Evolutionary conservation across 768 basidiomycete genomes (phyloP), one percentile per base, ranked within the genome.

Genomic region (Phylloporus scabripes): DNA sequence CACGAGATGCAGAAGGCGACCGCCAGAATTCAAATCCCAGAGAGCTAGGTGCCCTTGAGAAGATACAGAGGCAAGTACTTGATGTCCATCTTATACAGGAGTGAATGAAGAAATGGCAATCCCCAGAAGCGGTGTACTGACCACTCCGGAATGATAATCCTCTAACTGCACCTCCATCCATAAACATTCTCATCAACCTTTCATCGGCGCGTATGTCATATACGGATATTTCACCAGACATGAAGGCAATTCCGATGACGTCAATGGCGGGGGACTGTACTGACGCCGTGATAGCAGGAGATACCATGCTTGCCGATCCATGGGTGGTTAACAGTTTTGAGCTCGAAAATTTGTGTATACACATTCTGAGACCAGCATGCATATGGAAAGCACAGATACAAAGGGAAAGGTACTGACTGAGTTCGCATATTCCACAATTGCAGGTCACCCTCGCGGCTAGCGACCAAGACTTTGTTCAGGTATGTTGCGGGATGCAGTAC

Each of bases 401-500:
- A 15, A 28, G 18, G 50, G 15, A 58, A 14, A 5, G 23, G 21
- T 21, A 68, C 83, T 55, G 49, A 91, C 91, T 79, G 78, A 10
- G 92, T 85, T 7, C 83, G 77, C 54, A 92, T 82, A 66, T 98
- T 99, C 92, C 92, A 98, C n/a, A 99, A 69, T 52, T 96, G 89
- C 59, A 98, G 69, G 37, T 70, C 72, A 4, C 96, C 96, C 65
- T 93, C 77, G 48, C 72, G 77, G 58, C 91, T 89, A 3, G 85
- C 81, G 10, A 98, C 79, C 1, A 98, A 74, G 1, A 98, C 75
- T 71, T 99, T 99, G 74, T 99, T 98, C 44, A 99, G 67, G 68
- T 98, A 98, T 11, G 96, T 98, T 1, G 92, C 85, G 2, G 96
- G 96, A 64, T 99, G 96, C 5, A 96, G 74, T 37, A 96, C 72